Evolutionary conservation across 2,329 filamentous ascomycete genomes (phyloP).

Genomic region (Coniella vitis): DNA sequence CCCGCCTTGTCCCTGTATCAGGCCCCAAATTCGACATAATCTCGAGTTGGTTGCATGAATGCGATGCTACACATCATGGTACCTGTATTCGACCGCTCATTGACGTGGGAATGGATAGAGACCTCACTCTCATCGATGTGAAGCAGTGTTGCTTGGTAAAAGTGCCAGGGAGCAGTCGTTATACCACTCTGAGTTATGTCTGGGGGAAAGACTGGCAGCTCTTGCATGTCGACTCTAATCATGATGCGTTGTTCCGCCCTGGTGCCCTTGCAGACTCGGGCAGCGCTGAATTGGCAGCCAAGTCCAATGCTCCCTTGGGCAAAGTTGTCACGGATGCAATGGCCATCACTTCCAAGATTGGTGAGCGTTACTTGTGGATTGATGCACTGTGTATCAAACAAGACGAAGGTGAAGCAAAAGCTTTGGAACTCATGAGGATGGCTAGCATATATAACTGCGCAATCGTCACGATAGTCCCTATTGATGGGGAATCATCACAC

Average conservation of each 20-base stretch:
- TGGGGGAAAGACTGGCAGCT: slow-evolving; percentile 19
- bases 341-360: slow-evolving; percentile 12
- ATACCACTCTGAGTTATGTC: slow-evolving; percentile 22
- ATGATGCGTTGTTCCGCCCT: slow-evolving; percentile 1
- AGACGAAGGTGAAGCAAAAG: slow-evolving; percentile 14
- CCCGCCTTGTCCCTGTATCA: not conserved
- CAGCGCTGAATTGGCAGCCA: slow-evolving; percentile 15
- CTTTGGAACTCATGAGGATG: not conserved
- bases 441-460: not conserved
- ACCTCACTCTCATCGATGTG: not conserved
- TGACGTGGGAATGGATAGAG: not conserved
- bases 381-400: slow-evolving; percentile 28
- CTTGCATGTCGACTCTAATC: slow-evolving; percentile 11
- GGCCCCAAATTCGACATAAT: not conserved
- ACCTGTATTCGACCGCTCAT: not conserved
- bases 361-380: slow-evolving; percentile 25
- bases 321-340: slow-evolving; percentile 2
- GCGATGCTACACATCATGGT: not conserved
- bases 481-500: not conserved
- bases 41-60: not conserved
- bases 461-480: not conserved
- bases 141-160: not conserved
- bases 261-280: slow-evolving; percentile 8
- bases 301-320: slow-evolving; percentile 20
- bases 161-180: slow-evolving; percentile 9